phyloP scores from a whole-genome alignment of 75 land plant genomes.

The Selaginella moellendorffii region DNA sequence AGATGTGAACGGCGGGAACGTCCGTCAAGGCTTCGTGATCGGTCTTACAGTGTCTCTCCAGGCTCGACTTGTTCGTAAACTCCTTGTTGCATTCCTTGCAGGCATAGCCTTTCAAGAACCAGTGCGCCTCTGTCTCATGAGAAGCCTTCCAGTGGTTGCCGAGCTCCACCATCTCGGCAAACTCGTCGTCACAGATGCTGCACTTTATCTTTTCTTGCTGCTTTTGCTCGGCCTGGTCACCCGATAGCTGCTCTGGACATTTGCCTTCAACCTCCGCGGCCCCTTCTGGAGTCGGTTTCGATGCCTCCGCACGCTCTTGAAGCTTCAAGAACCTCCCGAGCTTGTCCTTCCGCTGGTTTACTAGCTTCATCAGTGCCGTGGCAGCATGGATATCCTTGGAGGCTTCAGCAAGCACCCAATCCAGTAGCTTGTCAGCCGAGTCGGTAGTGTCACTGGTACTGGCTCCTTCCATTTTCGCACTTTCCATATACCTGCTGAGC shows the following conservation, averaged over 20 bases:
- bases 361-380: conserved; percentile 42
- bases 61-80: conserved; percentile 52
- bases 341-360: conserved; percentile 57
- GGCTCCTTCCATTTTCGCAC: conserved; percentile 43
- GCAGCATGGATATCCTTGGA: conserved; percentile 38
- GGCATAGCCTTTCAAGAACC: conserved; percentile 74
- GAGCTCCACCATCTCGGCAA: conserved; percentile 44
- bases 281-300: too few species aligned
- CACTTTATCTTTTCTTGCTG: background rate
- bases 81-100: conserved; percentile 63
- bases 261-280: background rate
- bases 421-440: conserved; percentile 40
- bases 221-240: background rate
- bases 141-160: conserved; percentile 51
- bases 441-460: conserved; percentile 37
- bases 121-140: conserved; percentile 72
- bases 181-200: conserved; percentile 39
- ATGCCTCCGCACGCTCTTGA: too few species aligned
- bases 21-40: background rate
- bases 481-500: conserved; percentile 11
- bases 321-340: conserved; percentile 40
- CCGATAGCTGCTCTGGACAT: too few species aligned
- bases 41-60: conserved; percentile 54
- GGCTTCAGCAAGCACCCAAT: conserved; percentile 48
- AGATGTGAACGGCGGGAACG: conserved; percentile 30